Evolutionary conservation across 441 rosid species (phyloP).

Genomic region (Gossypium gossypioides): DNA sequence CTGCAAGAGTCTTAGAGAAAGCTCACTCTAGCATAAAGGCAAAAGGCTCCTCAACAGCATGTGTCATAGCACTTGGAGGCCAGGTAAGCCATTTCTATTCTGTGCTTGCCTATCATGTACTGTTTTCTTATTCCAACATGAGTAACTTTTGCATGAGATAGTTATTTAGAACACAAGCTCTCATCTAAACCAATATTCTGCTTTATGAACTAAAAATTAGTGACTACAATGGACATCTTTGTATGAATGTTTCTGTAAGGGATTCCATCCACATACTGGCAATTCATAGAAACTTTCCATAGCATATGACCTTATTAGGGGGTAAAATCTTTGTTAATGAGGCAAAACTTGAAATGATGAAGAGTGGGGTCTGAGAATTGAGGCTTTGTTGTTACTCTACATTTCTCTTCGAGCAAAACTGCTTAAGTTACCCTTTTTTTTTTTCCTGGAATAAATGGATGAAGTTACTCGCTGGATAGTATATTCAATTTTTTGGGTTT

Average conservation of each 20-base stretch:
- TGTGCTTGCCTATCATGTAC: neutral
- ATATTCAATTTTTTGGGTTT: neutral
- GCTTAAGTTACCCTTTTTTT: neutral
- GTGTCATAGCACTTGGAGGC: slow-evolving; percentile 66
- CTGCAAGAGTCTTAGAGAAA: slow-evolving; percentile 71
- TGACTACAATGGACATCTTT: neutral
- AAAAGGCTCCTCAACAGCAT: slow-evolving; percentile 81
- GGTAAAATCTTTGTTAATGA: neutral
- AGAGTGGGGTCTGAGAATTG: neutral
- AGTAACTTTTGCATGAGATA: neutral
- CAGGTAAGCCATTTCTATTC: slow-evolving; percentile 31
- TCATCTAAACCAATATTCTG: neutral
- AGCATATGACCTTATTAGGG: neutral
- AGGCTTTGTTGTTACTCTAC: neutral
- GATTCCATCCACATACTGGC: neutral
- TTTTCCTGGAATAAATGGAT: neutral
- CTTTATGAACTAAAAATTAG: neutral
- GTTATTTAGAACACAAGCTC: neutral
- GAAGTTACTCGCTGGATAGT: neutral
- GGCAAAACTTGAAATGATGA: neutral
- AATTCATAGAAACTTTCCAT: neutral
- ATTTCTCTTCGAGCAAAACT: neutral
- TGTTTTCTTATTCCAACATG: neutral
- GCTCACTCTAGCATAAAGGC: slow-evolving; percentile 75
- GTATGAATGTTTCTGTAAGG: neutral